phyloP scores from a whole-genome alignment of 129 eudicot species.

The Lactuca saligna region DNA sequence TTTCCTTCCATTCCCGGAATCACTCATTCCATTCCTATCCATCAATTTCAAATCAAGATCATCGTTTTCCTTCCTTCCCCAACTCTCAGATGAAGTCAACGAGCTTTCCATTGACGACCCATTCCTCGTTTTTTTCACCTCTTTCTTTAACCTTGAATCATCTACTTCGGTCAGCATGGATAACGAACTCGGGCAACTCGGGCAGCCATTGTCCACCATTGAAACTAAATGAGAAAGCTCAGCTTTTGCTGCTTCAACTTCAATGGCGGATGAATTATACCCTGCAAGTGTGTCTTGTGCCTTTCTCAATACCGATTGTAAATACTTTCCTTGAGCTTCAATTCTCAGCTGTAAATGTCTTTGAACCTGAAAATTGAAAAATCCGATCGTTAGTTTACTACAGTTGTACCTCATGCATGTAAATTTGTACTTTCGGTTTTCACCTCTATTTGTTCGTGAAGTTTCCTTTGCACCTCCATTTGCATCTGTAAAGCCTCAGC shows the following conservation, averaged over 20 bases:
- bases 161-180: conserved; percentile 56
- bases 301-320: conserved; percentile 76
- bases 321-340: conserved; percentile 93
- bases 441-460: conserved; percentile 94
- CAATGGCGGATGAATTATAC: conserved; percentile 54
- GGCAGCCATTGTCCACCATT: conserved; percentile 66
- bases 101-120: conserved; percentile 71
- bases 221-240: conserved; percentile 78
- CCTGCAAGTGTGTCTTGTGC: conserved; percentile 87
- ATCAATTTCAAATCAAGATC: conserved; percentile 46
- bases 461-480: conserved; percentile 94
- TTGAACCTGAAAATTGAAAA: conserved; percentile 56
- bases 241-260: conserved; percentile 72
- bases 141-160: conserved; percentile 36
- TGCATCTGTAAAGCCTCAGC: conserved; percentile 79
- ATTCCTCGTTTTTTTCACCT: conserved; percentile 30
- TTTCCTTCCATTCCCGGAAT: conserved; percentile 43
- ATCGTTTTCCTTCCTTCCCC: conserved; percentile 47
- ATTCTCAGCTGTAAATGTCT: conserved; percentile 89
- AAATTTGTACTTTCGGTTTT: conserved; percentile 9
- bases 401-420: conserved; percentile 11
- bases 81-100: conserved; percentile 70
- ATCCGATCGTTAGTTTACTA: background rate
- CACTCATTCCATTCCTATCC: conserved; percentile 34
- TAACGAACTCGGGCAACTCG: conserved; percentile 60